Percentiles rank a stretch among this genome's conserved stretches.
These are phyloP conservation scores for Diaporthe australafricana DNA, from an alignment of 2,329 filamentous ascomycete species.

Conservation along the genomic window DNA sequence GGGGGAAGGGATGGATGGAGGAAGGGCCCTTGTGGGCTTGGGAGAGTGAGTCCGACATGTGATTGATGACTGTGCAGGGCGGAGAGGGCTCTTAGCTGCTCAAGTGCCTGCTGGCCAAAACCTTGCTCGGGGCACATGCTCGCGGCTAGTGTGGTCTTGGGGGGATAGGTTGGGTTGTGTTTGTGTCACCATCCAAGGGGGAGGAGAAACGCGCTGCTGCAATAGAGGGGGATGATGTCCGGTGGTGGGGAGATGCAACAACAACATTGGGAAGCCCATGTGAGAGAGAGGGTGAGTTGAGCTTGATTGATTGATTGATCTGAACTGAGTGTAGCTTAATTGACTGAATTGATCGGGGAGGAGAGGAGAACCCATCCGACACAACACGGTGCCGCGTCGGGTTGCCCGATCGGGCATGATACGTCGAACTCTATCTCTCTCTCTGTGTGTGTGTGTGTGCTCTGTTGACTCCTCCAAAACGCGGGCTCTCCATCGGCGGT, in stretches of 20 bases:
- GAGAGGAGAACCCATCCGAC: not conserved
- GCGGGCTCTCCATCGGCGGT: not conserved
- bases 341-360: not conserved
- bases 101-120: not conserved
- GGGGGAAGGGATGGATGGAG: not conserved
- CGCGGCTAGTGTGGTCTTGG: slow-evolving; percentile 1
- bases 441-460: not conserved
- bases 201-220: not conserved
- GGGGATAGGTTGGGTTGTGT: not conserved
- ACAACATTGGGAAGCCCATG: too few species aligned
- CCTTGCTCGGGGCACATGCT: slow-evolving; percentile 16
- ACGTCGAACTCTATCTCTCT: not conserved
- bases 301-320: not conserved
- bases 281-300: too few species aligned
- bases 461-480: not conserved
- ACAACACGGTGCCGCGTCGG: slow-evolving; percentile 1
- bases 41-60: not conserved
- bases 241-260: too few species aligned
- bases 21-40: not conserved
- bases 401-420: slow-evolving; percentile 17
- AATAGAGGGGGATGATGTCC: too few species aligned
- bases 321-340: not conserved
- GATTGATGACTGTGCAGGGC: slow-evolving; percentile 28
- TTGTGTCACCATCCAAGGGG: not conserved
- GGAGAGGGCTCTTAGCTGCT: not conserved